Evolutionary conservation across 2,329 filamentous ascomycete species (phyloP), one percentile per base, ranked within the genome.

Genomic region (Calcarisporium arbuscula): DNA sequence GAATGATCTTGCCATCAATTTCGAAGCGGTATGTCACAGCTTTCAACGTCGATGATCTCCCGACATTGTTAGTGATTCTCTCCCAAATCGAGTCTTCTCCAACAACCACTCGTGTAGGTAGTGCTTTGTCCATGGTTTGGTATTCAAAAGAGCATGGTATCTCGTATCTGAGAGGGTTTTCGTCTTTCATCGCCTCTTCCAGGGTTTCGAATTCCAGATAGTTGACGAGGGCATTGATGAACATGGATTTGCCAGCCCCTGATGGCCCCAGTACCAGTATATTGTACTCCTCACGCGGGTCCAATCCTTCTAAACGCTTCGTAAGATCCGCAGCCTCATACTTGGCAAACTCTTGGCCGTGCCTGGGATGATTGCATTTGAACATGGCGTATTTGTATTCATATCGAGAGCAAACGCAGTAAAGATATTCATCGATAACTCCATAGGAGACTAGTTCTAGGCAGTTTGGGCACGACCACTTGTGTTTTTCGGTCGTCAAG

Each of bases 201-300:
- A 70, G 48, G 1, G 53, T 53, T 0, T 54, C 44, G 31, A 53
- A 61, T 0, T 44, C 48, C 5, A 70, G 38, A 35, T 70, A 70
- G 39, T 70, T 70, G 42, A 63, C 43, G 21, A 70, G 66, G 0
- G 64, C 58, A 30, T 70, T 71, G 46, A 70, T 68, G 27, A 61
- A 70, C 0, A 67, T 69, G 2, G 61, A 66, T 34, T 71, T 70
- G 0, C 67, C 67, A 0, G 68, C 67, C 0, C 65, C 67, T 1
- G 65, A 67, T 42, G 69, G 65, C 0, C 67, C 66, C 0, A 70
- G 49, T 5, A 71, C 58, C 17, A 70, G 40, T 14, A 70, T 64
- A 28, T 68, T 69, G 18, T 60, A 34, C 14, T 57, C 47, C 3
- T 59, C 47, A 9, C 23, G 23, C 1, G 17, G 22, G 2, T 32